A percentile compares a stretch with the other conserved stretches of the same genome.
phyloP scores from a whole-genome alignment of 768 basidiomycete species.

The Gloeopeniophorella convolvens region DNA sequence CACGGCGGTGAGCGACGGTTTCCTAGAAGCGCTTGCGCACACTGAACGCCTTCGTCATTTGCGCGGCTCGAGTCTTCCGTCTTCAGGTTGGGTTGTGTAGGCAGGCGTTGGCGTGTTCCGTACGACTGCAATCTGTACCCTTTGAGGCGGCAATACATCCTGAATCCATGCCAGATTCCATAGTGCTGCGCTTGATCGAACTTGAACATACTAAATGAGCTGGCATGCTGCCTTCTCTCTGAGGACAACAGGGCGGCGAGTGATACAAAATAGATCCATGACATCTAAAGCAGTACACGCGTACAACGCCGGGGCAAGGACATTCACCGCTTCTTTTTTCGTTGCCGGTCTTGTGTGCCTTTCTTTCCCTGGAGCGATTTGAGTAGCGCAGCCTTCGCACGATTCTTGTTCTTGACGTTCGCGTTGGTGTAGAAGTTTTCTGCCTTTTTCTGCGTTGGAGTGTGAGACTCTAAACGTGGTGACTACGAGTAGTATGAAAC shows the following conservation, averaged over 20 bases:
- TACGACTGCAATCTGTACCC: no score
- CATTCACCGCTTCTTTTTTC: conserved; percentile 14
- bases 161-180: no score
- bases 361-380: conserved; percentile 35
- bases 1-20: no score
- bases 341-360: conserved; percentile 7
- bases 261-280: background rate
- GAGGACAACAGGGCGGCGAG: background rate
- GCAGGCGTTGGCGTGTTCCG: no score
- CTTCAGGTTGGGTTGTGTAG: no score
- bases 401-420: conserved; percentile 86
- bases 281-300: background rate
- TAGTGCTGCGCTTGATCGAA: no score
- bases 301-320: background rate
- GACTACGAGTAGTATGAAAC: conserved; percentile 5
- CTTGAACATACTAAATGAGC: no score
- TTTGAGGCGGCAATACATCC: no score
- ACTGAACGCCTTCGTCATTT: no score
- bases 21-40: no score
- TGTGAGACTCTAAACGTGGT: background rate
- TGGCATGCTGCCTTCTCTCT: no score
- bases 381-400: conserved; percentile 54
- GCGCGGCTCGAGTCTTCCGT: no score
- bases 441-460: conserved; percentile 62
- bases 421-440: conserved; percentile 81